A percentile compares a stretch with the other conserved stretches of the same genome.
Evolutionary conservation across 2,329 filamentous ascomycete genomes (phyloP).

Genomic region (Trichoderma endophyticum): DNA sequence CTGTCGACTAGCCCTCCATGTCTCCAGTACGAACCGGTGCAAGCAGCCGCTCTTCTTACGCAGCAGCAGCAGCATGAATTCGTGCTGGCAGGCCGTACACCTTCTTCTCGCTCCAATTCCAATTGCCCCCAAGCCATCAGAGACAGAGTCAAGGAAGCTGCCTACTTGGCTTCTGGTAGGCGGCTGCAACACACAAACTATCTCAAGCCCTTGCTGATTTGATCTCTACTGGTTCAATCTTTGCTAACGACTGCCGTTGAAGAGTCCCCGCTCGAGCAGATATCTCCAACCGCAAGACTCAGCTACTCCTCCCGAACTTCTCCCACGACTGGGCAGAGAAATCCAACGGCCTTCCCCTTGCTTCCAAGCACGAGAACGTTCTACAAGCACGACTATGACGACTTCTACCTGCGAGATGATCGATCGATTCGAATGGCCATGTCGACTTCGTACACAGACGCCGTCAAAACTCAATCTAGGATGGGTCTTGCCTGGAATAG

Average conservation of each 20-base stretch:
- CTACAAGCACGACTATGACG: background rate
- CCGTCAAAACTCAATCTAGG: background rate
- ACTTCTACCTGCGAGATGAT: background rate
- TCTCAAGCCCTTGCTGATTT: background rate
- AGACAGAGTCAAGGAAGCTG: background rate
- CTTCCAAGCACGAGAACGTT: background rate
- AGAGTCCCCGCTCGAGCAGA: background rate
- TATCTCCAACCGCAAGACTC: accelerated
- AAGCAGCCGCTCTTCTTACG: background rate
- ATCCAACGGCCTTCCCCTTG: background rate
- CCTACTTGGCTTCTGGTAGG: background rate
- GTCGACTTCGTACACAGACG: background rate
- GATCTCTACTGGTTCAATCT: background rate
- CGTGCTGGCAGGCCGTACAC: background rate
- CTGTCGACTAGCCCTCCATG: background rate
- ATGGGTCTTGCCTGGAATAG: too few relatives aligned
- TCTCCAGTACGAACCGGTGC: background rate
- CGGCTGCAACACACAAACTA: background rate
- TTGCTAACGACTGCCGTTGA: background rate
- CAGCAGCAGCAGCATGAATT: background rate
- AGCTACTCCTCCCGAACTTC: background rate
- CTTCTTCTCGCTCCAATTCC: background rate
- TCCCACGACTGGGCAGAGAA: background rate
- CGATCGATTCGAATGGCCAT: background rate
- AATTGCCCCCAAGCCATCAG: background rate